Evolutionary conservation across 148 eudicot species (phyloP), one percentile per base, ranked within the genome.

Genomic region (Beta vulgaris): DNA sequence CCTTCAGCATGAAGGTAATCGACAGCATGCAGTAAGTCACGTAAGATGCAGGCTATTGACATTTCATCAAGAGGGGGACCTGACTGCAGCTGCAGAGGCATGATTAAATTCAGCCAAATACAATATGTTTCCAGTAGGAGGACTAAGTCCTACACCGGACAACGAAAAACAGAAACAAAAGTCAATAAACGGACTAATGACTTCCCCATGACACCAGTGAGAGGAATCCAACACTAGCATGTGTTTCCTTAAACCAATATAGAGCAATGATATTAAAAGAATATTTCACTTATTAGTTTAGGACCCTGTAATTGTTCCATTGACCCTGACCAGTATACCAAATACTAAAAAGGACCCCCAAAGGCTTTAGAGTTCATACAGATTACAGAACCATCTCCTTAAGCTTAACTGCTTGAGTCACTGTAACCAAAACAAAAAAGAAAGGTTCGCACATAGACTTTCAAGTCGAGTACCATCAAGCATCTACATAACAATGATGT

Each of bases 1-100:
- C 97, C 97, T 87, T 93, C 98, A 53, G 84, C 84, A 73, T 93
- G 98, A 76, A 93, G 98, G 81, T 93, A 93, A 79, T 93, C 98
- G 79, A 93, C 73, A 31, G 98, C 98, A 82, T 91, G 98, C 71
- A 93, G 90, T 85, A 93, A 84, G 86, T 93, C 98, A 49, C 95
- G 91, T 77, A 91, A 80, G 72, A 93, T 93, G 85, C 89, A 93
- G 77, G 93, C 88, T 80, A 93, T 91, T 28, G 98, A 90, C 83
- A 86, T 75, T 85, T 93, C 98, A 80, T 93, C 98, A 74, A 93
- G 87, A 65, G 98, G 98, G 63, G 88, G 90, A 76, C 93, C 96
- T 62, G 98, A 86, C 83, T 90, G 97, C 26, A 93, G 90, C 98
- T 93, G 95, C 88, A 88, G 67, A 81, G 53, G 42, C 76, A 80